phyloP scores from a whole-genome alignment of 2,329 filamentous ascomycete species.

The Neofusicoccum umdonicola region DNA sequence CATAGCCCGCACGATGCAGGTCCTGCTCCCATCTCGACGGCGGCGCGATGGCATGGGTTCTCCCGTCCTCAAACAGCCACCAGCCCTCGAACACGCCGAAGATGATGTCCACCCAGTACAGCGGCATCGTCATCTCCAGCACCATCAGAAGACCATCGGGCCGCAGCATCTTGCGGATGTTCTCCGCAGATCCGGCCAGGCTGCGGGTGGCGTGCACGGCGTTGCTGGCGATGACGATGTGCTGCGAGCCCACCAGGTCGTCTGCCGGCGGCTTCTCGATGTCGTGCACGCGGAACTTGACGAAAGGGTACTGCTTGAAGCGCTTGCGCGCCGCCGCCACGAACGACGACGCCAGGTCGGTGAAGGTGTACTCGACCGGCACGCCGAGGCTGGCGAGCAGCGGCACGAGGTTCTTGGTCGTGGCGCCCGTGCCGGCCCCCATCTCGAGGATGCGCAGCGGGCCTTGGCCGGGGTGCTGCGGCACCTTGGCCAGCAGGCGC shows the following conservation, averaged over 20 bases:
- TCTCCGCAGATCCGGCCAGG: slow-evolving; percentile 18
- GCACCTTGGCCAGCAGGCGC: slow-evolving; percentile 5
- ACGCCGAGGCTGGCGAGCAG: slow-evolving; percentile 28
- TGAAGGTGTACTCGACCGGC: slow-evolving; percentile 40
- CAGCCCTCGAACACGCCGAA: slow-evolving; percentile 41
- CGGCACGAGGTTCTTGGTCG: slow-evolving; percentile 28
- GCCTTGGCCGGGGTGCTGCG: background rate
- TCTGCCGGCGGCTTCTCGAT: slow-evolving; percentile 30
- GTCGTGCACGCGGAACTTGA: slow-evolving; percentile 34
- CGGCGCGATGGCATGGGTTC: slow-evolving; percentile 23
- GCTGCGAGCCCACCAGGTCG: slow-evolving; percentile 20
- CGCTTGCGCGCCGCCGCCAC: slow-evolving; percentile 32
- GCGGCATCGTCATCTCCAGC: slow-evolving; percentile 30
- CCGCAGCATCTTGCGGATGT: slow-evolving; percentile 27
- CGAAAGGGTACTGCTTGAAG: slow-evolving; percentile 30
- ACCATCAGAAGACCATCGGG: slow-evolving; percentile 31
- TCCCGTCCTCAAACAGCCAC: slow-evolving; percentile 40
- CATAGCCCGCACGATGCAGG: slow-evolving; percentile 24
- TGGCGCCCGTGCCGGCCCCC: slow-evolving; percentile 20
- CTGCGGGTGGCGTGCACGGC: slow-evolving; percentile 33
- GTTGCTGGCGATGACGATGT: slow-evolving; percentile 33
- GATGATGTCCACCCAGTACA: slow-evolving; percentile 35
- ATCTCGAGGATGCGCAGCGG: slow-evolving; percentile 21
- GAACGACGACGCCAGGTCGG: slow-evolving; percentile 37
- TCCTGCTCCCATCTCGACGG: slow-evolving; percentile 24